Conservation (phyloP, 2,329 filamentous ascomycete genomes). For the Fusarium albosuccineum region DNA sequence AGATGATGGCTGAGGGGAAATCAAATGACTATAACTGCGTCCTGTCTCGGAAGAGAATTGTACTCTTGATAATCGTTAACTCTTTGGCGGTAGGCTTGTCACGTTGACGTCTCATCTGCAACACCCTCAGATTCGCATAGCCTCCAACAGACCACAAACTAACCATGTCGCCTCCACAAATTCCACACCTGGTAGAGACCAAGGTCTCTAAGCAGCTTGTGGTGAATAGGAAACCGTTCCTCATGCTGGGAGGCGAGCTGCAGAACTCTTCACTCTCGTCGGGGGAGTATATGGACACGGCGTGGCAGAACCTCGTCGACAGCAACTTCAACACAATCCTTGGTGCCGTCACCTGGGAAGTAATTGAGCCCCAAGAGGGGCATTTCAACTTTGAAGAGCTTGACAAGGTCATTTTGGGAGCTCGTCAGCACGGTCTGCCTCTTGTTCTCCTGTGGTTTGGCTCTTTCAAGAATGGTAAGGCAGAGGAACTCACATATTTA, state of each 20-base stretch:
- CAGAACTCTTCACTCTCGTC: slow-evolving; percentile 51
- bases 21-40: no score
- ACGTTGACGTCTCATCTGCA: no score
- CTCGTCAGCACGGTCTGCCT: slow-evolving; percentile 43
- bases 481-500: slow-evolving; percentile 8
- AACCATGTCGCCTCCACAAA: not conserved
- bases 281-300: slow-evolving; percentile 47
- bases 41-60: no score
- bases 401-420: slow-evolving; percentile 48
- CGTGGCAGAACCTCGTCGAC: slow-evolving; percentile 47
- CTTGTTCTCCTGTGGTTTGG: slow-evolving; percentile 50
- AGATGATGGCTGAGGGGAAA: no score
- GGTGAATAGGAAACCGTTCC: slow-evolving; percentile 51
- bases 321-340: slow-evolving; percentile 52
- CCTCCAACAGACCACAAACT: no score
- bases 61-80: no score
- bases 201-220: slow-evolving; percentile 44
- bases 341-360: slow-evolving; percentile 52
- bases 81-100: no score
- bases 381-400: slow-evolving; percentile 50
- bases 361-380: slow-evolving; percentile 51
- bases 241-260: slow-evolving; percentile 49
- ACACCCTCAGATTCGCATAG: no score
- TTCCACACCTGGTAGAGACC: slow-evolving; percentile 12
- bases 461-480: slow-evolving; percentile 48